Evolutionary conservation across 106 monocot species (phyloP), one percentile per base, ranked within the genome.

Genomic region (Dendrobium chrysotoxum): DNA sequence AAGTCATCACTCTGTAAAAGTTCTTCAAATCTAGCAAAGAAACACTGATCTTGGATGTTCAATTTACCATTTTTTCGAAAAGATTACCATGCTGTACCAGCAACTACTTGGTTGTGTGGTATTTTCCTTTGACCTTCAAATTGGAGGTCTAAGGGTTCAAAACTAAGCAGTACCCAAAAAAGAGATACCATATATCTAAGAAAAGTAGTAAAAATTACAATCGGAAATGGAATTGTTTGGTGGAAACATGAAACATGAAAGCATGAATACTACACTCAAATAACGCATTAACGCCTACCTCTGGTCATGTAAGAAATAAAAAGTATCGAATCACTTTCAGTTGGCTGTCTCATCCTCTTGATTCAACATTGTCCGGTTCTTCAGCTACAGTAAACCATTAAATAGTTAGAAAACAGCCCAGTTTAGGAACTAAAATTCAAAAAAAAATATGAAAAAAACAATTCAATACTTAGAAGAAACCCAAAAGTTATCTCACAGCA

Each of bases 331-430:
- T 78, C 5, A 45, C 15, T 31, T 20, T 40, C 16, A 44, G 25
- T 72, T 35, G 11, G 21, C 0, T 1, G 31, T 15, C 42, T 40
- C 21, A 15, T 83, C n/a, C 3, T 47, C 76, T 76, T 76, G 76
- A 76, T 44, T 15, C 75, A 78, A 74, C n/a, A 58, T 21, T 77
- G 46, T 61, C n/a, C 58, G 81, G 40, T 73, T 81, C 28, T 70
- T 81, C 61, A 81, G 40, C 85, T 85, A 70, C 72, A 81, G 20
- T 16, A 44, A 28, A 26, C 5, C 72, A 41, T 28, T 10, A 44
- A 25, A 25, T 18, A 47, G 40, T 76, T 50, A 41, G 74, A 41
- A 18, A 74, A 74, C 0, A 41, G 20, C 15, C 64, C n/a, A 10
- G 26, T 7, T 64, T 64, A 8, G 23, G 5, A 64, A 25, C 64